A percentile compares a stretch with the other conserved stretches of the same genome.
phyloP scores from a whole-genome alignment of 495 filamentous ascomycete species.

The Aspergillus panamensis region DNA sequence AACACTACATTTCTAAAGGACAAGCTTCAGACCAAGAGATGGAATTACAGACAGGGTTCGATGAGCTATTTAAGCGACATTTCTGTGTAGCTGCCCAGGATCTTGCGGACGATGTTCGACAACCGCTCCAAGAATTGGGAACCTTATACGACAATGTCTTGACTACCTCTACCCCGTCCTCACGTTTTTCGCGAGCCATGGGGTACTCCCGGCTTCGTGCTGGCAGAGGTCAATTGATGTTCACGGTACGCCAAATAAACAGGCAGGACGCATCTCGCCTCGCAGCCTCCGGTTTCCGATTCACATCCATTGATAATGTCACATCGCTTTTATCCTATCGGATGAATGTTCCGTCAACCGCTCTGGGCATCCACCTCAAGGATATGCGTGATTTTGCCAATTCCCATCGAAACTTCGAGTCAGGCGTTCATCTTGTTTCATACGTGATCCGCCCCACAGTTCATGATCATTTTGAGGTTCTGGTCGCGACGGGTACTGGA shows the following conservation, averaged over 20 bases:
- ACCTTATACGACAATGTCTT: conserved; percentile 77
- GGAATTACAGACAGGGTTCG: conserved; percentile 57
- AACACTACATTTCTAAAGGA: conserved; percentile 42
- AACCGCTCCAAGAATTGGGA: conserved; percentile 61
- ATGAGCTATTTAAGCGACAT: conserved; percentile 75
- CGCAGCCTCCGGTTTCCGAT: conserved; percentile 70
- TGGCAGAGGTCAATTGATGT: conserved; percentile 73
- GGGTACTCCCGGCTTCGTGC: conserved; percentile 35
- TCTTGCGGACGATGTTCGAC: conserved; percentile 63
- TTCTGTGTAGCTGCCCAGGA: conserved; percentile 78
- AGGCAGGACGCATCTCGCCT: conserved; percentile 57
- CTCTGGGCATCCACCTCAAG: conserved; percentile 52
- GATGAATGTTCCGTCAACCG: conserved; percentile 63
- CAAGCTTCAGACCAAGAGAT: conserved; percentile 36
- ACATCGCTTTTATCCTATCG: conserved; percentile 59
- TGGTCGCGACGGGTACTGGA: conserved; percentile 60
- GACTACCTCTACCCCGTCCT: conserved; percentile 52
- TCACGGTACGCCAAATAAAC: conserved; percentile 67
- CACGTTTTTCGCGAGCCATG: conserved; percentile 35
- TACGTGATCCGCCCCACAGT: conserved; percentile 70
- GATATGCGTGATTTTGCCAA: conserved; percentile 60
- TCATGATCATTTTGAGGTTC: conserved; percentile 67
- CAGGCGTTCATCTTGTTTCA: conserved; percentile 71
- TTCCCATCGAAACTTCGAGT: conserved; percentile 47
- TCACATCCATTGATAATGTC: conserved; percentile 68